phyloP scores from a whole-genome alignment of 108 stramenopile species.

The Conticribra weissflogii region DNA sequence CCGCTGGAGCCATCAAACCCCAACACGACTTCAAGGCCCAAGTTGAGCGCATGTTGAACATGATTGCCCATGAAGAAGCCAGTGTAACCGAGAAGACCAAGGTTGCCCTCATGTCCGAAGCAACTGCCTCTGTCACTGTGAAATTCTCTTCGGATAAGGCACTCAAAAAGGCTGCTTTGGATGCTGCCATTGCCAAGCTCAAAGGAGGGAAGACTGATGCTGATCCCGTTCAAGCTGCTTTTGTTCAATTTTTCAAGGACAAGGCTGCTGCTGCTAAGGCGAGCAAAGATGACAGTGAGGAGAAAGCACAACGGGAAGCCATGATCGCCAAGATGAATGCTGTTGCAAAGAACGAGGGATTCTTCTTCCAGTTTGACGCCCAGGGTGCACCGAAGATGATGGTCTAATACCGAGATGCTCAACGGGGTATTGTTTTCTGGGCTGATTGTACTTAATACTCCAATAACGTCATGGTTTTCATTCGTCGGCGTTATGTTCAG shows the following conservation, averaged over 20 bases:
- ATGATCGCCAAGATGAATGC: constrained; percentile 80
- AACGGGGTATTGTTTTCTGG: no score
- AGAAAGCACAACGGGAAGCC: constrained; percentile 59
- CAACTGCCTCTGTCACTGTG: constrained; percentile 73
- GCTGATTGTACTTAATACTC: no score
- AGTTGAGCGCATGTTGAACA: constrained; percentile 70
- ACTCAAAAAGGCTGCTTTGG: constrained; percentile 78
- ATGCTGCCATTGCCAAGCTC: constrained; percentile 70
- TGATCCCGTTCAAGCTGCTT: constrained; percentile 80
- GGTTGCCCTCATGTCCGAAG: constrained; percentile 79
- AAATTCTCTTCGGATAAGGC: constrained; percentile 64
- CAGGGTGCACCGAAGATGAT: constrained; percentile 74
- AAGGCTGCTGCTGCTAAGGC: constrained; percentile 74
- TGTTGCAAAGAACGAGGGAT: constrained; percentile 73
- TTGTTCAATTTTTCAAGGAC: constrained; percentile 75
- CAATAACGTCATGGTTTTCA: no score
- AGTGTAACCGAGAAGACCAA: constrained; percentile 80
- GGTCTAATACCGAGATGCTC: constrained; percentile 59
- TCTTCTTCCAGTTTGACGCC: constrained; percentile 80
- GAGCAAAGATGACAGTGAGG: constrained; percentile 68
- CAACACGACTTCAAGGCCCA: constrained; percentile 87
- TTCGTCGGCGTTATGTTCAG: no score
- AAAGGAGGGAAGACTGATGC: constrained; percentile 52
- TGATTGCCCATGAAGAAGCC: constrained; percentile 78
- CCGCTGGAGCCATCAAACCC: constrained; percentile 84